Conservation (phyloP, 495 filamentous ascomycete genomes). For the Pyronema domesticum region DNA sequence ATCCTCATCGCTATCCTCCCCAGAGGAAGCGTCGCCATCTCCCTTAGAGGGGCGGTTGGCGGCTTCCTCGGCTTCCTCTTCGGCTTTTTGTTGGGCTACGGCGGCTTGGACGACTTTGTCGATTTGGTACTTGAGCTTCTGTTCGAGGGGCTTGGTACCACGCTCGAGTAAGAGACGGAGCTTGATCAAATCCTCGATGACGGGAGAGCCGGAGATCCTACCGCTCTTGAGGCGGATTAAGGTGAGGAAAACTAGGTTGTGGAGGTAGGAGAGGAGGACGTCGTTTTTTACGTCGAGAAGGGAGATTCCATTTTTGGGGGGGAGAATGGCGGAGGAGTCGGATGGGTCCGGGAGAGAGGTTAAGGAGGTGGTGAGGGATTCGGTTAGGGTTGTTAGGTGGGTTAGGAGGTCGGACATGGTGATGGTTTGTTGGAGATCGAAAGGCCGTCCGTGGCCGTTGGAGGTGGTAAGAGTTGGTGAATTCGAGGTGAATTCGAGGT, state of each 20-base stretch:
- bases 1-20: slow-evolving; percentile 25
- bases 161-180: slow-evolving; percentile 75
- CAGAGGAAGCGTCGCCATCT: slow-evolving; percentile 28
- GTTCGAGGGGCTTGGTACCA: slow-evolving; percentile 76
- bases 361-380: slow-evolving; percentile 41
- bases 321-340: slow-evolving; percentile 33
- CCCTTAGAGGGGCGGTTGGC: slow-evolving; percentile 19
- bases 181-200: slow-evolving; percentile 68
- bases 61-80: slow-evolving; percentile 19
- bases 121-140: slow-evolving; percentile 67
- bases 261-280: slow-evolving; percentile 82
- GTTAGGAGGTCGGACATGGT: slow-evolving; percentile 42
- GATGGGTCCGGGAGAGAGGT: slow-evolving; percentile 43
- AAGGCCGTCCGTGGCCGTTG: too few relatives aligned
- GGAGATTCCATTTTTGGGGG: slow-evolving; percentile 73
- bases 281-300: slow-evolving; percentile 91
- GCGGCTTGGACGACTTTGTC: slow-evolving; percentile 78
- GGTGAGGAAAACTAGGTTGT: slow-evolving; percentile 80
- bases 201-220: slow-evolving; percentile 28
- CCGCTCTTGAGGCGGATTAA: slow-evolving; percentile 52
- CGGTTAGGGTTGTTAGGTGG: slow-evolving; percentile 32
- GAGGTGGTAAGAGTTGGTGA: too few relatives aligned
- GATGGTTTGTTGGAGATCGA: too few relatives aligned
- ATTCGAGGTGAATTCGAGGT: too few relatives aligned
- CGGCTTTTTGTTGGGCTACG: slow-evolving; percentile 45